Conservation (phyloP, 305 asterid genomes). For the Rubia balearica region DNA sequence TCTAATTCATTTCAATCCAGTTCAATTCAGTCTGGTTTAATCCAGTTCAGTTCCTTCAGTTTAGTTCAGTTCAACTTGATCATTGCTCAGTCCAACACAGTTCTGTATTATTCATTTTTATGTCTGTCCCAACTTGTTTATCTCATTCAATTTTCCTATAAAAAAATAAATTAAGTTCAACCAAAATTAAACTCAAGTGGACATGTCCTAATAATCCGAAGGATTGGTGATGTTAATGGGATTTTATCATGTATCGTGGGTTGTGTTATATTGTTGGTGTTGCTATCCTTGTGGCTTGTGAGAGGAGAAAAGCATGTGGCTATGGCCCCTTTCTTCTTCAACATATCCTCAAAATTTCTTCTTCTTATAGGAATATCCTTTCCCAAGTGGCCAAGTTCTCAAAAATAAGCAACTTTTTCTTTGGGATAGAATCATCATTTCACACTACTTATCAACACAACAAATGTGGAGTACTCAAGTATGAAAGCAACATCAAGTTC, state of each 20-base stretch:
- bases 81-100: too few relatives aligned
- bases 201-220: neutral
- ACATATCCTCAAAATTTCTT: constrained; percentile 17
- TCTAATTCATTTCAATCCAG: too few relatives aligned
- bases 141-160: too few relatives aligned
- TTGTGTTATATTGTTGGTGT: constrained; percentile 8
- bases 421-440: constrained; percentile 3
- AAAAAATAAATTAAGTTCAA: too few relatives aligned
- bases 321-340: constrained; percentile 20
- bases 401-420: constrained; percentile 7
- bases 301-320: constrained; percentile 25
- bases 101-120: too few relatives aligned
- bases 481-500: neutral
- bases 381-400: constrained; percentile 19
- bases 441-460: neutral
- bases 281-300: constrained; percentile 20
- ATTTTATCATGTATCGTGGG: neutral
- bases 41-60: too few relatives aligned
- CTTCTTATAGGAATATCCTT: constrained; percentile 22
- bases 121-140: too few relatives aligned
- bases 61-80: too few relatives aligned
- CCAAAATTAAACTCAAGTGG: too few relatives aligned
- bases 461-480: neutral
- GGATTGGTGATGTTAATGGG: constrained; percentile 14
- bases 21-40: too few relatives aligned